These are phyloP conservation scores for Erigeron canadensis DNA, from an alignment of 129 eudicot genomes.

Conservation along the genomic window DNA sequence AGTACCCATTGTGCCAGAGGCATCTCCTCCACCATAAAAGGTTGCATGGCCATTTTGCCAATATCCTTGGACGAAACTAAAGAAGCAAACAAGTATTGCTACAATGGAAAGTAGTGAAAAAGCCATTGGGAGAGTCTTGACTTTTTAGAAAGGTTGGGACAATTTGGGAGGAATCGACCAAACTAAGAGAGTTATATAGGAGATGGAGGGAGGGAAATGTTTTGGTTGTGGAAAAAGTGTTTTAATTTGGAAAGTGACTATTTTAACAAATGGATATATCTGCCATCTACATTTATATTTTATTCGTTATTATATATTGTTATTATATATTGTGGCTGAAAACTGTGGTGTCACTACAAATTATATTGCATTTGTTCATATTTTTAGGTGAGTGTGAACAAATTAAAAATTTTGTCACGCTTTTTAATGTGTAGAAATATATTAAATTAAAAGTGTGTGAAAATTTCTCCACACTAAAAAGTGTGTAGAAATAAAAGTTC, in stretches of 20 bases:
- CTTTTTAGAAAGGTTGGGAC: slow-evolving; percentile 9
- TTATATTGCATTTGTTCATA: too few species aligned
- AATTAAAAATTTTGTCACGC: too few species aligned
- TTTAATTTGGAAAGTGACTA: slow-evolving; percentile 23
- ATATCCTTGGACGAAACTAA: slow-evolving; percentile 32
- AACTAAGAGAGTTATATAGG: slow-evolving; percentile 11
- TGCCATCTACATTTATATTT: too few species aligned
- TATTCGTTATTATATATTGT: too few species aligned
- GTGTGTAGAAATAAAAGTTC: too few species aligned
- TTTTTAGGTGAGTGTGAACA: too few species aligned
- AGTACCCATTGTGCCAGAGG: slow-evolving; percentile 91
- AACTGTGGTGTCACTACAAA: too few species aligned
- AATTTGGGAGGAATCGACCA: slow-evolving; percentile 12
- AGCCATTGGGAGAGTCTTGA: slow-evolving; percentile 38
- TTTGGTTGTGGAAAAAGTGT: slow-evolving; percentile 2
- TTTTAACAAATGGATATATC: slow-evolving; percentile 1
- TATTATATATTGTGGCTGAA: too few species aligned
- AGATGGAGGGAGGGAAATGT: slow-evolving; percentile 22
- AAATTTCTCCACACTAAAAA: too few species aligned
- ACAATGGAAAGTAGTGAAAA: slow-evolving; percentile 26
- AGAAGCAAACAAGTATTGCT: slow-evolving; percentile 32
- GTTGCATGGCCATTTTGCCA: slow-evolving; percentile 79
- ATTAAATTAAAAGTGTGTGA: too few species aligned
- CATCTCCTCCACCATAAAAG: slow-evolving; percentile 89
- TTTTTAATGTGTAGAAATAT: too few species aligned